A percentile compares a stretch with the other conserved stretches of the same genome.
Evolutionary conservation across 176 grass and related monocot species (phyloP).

Genomic region (Phoenix roebelenii): DNA sequence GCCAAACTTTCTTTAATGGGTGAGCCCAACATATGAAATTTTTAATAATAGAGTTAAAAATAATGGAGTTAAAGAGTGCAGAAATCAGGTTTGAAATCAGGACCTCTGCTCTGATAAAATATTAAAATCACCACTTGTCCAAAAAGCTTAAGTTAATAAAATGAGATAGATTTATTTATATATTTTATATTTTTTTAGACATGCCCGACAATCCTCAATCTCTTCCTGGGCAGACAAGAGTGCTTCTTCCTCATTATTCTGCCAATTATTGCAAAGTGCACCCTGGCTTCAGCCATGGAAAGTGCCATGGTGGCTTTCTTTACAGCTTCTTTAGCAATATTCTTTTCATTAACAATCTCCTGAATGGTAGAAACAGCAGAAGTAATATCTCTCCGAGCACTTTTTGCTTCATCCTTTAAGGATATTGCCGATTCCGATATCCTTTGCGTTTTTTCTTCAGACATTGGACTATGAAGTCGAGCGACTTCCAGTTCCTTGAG

Average conservation of each 20-base stretch:
- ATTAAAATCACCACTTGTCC: no score
- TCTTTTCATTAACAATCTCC: slow-evolving; percentile 64
- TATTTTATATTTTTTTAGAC: no score
- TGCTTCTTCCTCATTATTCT: slow-evolving; percentile 52
- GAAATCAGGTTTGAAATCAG: slow-evolving; percentile 72
- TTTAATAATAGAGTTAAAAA: no score
- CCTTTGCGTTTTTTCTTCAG: slow-evolving; percentile 70
- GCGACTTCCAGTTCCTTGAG: slow-evolving; percentile 67
- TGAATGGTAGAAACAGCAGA: slow-evolving; percentile 39
- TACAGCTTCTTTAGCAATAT: slow-evolving; percentile 56
- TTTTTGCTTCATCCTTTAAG: slow-evolving; percentile 64
- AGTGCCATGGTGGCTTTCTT: slow-evolving; percentile 71
- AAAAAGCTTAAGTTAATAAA: no score
- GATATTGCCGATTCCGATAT: slow-evolving; percentile 82
- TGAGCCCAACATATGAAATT: no score
- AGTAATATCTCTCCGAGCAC: slow-evolving; percentile 39
- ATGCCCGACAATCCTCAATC: slow-evolving; percentile 39
- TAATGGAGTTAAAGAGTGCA: no score
- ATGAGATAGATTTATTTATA: no score
- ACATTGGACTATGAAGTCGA: slow-evolving; percentile 70
- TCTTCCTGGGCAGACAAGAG: slow-evolving; percentile 41
- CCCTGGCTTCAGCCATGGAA: slow-evolving; percentile 66
- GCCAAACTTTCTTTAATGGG: no score
- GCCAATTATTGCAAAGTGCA: slow-evolving; percentile 44
- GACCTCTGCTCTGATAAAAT: no score